phyloP scores from a whole-genome alignment of 2,329 filamentous ascomycete genomes.

The Verticillium dahliae region DNA sequence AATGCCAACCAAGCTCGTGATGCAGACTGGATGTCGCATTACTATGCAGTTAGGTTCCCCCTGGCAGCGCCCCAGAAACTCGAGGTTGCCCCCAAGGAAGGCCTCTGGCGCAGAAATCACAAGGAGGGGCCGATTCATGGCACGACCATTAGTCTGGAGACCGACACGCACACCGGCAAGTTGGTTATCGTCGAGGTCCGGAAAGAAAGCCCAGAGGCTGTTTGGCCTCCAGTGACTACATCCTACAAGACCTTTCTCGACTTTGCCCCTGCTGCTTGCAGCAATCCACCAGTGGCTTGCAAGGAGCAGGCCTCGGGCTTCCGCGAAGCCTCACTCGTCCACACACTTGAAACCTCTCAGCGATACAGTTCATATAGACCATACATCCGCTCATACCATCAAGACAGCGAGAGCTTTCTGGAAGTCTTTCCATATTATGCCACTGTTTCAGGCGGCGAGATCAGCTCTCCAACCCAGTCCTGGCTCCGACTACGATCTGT shows the following conservation, averaged over 20 bases:
- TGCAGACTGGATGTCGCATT: slow-evolving; percentile 62
- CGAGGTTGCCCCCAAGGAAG: slow-evolving; percentile 32
- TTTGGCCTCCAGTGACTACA: slow-evolving; percentile 36
- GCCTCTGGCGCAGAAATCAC: slow-evolving; percentile 60
- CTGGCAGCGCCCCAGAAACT: background rate
- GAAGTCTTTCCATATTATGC: slow-evolving; percentile 33
- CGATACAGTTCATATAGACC: slow-evolving; percentile 43
- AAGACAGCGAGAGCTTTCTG: slow-evolving; percentile 45
- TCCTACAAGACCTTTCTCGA: slow-evolving; percentile 56
- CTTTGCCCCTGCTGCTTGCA: slow-evolving; percentile 23
- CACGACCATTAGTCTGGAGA: slow-evolving; percentile 55
- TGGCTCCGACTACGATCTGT: background rate
- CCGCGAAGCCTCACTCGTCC: slow-evolving; percentile 34
- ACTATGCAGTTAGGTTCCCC: slow-evolving; percentile 39
- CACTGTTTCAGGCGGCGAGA: background rate
- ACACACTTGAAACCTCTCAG: slow-evolving; percentile 36
- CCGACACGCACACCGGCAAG: slow-evolving; percentile 50
- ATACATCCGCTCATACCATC: slow-evolving; percentile 49
- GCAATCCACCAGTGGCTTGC: slow-evolving; percentile 11
- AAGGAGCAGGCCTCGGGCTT: background rate
- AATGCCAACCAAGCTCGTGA: slow-evolving; percentile 43
- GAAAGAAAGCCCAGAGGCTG: slow-evolving; percentile 40
- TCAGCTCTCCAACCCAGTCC: background rate
- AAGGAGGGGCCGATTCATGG: slow-evolving; percentile 67
- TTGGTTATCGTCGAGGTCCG: slow-evolving; percentile 61